These are phyloP conservation scores for Botrytis sinoallii DNA, from an alignment of 2,329 filamentous ascomycete species.

Conservation along the genomic window DNA sequence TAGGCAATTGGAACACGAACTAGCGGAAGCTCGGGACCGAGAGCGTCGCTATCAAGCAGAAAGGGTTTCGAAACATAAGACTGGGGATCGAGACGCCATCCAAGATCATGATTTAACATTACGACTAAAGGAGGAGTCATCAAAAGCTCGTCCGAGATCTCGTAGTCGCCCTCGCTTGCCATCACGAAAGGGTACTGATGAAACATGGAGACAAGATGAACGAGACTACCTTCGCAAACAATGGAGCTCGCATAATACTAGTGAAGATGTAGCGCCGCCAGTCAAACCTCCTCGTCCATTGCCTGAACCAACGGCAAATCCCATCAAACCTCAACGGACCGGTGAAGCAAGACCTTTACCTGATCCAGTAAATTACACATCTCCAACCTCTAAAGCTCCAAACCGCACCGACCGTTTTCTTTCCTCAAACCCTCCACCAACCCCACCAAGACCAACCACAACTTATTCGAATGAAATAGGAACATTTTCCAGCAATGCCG, in stretches of 20 bases:
- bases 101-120: slow-evolving; percentile 35
- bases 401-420: slow-evolving; percentile 50
- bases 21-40: slow-evolving; percentile 64
- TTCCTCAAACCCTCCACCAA: slow-evolving; percentile 46
- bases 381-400: slow-evolving; percentile 27
- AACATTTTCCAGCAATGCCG: slow-evolving; percentile 42
- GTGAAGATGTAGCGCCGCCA: slow-evolving; percentile 25
- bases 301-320: slow-evolving; percentile 31
- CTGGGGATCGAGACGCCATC: slow-evolving; percentile 28
- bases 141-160: slow-evolving; percentile 30
- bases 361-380: slow-evolving; percentile 36
- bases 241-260: slow-evolving; percentile 31
- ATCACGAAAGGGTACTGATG: slow-evolving; percentile 37
- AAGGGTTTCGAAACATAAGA: slow-evolving; percentile 47
- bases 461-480: slow-evolving; percentile 43
- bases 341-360: slow-evolving; percentile 41
- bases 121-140: slow-evolving; percentile 33
- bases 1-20: slow-evolving; percentile 72
- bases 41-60: slow-evolving; percentile 63
- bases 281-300: slow-evolving; percentile 35
- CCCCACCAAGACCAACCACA: slow-evolving; percentile 37
- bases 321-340: slow-evolving; percentile 36
- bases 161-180: slow-evolving; percentile 33
- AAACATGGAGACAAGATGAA: slow-evolving; percentile 51
- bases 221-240: slow-evolving; percentile 51